Evolutionary conservation across 2,329 filamentous ascomycete species (phyloP).

Genomic region (Botryotinia narcissicola): DNA sequence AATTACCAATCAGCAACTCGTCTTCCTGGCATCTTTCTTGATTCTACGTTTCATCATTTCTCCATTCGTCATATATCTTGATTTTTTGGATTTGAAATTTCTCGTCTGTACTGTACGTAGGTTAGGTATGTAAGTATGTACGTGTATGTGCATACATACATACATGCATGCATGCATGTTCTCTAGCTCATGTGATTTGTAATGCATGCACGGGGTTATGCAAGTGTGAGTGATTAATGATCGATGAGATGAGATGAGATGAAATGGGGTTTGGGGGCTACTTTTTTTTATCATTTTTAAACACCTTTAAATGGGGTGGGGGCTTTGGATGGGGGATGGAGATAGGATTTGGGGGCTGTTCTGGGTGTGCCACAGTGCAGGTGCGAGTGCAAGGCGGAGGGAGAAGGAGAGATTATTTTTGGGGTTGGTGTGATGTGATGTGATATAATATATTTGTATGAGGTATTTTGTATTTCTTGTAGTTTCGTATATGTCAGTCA

Average conservation of each 20-base stretch:
- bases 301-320: no score
- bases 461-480: no score
- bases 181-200: constrained; percentile 13
- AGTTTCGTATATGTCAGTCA: no score
- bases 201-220: neutral
- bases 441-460: no score
- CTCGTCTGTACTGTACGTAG: no score
- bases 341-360: no score
- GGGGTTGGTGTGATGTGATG: neutral
- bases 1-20: neutral
- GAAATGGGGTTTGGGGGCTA: no score
- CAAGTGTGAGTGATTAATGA: neutral
- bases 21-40: no score
- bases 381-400: neutral
- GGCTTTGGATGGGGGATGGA: neutral
- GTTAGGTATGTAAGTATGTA: neutral
- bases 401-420: neutral
- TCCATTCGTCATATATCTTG: neutral
- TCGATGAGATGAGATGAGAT: neutral
- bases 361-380: no score
- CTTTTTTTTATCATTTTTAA: no score
- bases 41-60: neutral
- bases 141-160: neutral
- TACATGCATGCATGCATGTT: neutral
- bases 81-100: no score